phyloP scores from a whole-genome alignment of 768 basidiomycete species.

The Fomitopsis pulvina region DNA sequence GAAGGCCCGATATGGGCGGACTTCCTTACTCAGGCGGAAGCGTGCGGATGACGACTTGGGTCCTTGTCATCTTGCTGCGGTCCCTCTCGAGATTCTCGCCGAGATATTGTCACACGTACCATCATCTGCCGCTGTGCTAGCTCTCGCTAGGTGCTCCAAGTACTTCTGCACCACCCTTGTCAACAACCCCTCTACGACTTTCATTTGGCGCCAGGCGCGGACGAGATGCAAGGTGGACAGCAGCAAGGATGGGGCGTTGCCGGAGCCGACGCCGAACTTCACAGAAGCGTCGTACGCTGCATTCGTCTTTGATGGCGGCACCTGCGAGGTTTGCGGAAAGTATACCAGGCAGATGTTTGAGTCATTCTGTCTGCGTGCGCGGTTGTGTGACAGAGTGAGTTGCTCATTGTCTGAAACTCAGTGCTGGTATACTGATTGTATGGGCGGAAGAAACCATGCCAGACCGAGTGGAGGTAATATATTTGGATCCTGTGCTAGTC shows the following conservation, averaged over 20 bases:
- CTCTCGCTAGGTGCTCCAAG: conserved; percentile 53
- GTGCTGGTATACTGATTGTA: background rate
- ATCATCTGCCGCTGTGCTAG: conserved; percentile 51
- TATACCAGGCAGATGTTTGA: conserved; percentile 30
- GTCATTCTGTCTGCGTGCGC: conserved; percentile 42
- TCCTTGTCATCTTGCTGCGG: conserved; percentile 4
- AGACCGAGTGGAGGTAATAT: background rate
- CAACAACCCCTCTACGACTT: conserved; percentile 34
- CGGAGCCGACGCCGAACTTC: conserved; percentile 36
- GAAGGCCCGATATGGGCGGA: too few relatives aligned
- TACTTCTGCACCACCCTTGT: conserved; percentile 44
- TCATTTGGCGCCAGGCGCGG: conserved; percentile 56
- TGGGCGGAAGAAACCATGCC: background rate
- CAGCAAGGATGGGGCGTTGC: conserved; percentile 23
- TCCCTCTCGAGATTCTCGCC: conserved; percentile 61
- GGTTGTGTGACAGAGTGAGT: conserved; percentile 38
- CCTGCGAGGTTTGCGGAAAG: conserved; percentile 49
- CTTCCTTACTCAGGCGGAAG: too few relatives aligned
- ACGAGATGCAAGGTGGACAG: conserved; percentile 22
- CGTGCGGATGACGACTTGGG: too few relatives aligned
- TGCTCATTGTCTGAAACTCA: background rate
- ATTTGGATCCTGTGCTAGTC: background rate
- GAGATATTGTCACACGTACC: conserved; percentile 49
- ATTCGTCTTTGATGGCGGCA: conserved; percentile 51
- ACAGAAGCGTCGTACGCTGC: conserved; percentile 59